Percentiles rank a stretch among this genome's conserved stretches.
These are phyloP conservation scores for Orbilia quercus DNA, from an alignment of 2,329 filamentous ascomycete genomes.

Conservation along the genomic window DNA sequence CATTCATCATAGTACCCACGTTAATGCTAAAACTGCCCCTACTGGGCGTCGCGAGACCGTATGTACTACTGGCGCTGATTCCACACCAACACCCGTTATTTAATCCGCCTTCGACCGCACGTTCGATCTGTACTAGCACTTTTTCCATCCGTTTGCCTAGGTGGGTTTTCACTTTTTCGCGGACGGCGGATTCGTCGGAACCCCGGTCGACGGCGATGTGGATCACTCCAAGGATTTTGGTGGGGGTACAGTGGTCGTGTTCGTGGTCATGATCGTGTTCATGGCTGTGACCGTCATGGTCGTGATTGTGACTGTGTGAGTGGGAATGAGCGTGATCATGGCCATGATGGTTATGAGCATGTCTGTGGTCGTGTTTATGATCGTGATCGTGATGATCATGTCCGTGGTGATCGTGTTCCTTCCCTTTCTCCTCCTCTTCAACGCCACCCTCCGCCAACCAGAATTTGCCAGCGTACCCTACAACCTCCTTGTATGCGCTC, in stretches of 20 bases:
- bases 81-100: conserved; percentile 48
- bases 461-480: conserved; percentile 87
- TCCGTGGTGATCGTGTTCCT: conserved; percentile 11
- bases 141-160: conserved; percentile 42
- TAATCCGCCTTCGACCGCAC: conserved; percentile 10
- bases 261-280: conserved; percentile 25
- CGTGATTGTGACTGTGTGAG: conserved; percentile 5
- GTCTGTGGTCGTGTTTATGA: conserved; percentile 8
- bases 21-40: conserved; percentile 42
- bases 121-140: conserved; percentile 45
- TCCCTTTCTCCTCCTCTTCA: conserved; percentile 42
- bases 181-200: conserved; percentile 24
- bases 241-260: conserved; percentile 19
- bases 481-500: conserved; percentile 82
- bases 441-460: conserved; percentile 76
- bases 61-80: conserved; percentile 28
- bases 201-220: conserved; percentile 43
- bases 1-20: conserved; percentile 20
- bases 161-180: conserved; percentile 40
- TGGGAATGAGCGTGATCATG: background rate
- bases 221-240: conserved; percentile 39
- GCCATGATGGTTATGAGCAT: background rate
- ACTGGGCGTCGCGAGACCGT: conserved; percentile 34
- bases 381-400: conserved; percentile 2
- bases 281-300: conserved; percentile 20